These are phyloP conservation scores for Lentinus polychrous DNA, from an alignment of 1,284 basidiomycete genomes.

Conservation along the genomic window DNA sequence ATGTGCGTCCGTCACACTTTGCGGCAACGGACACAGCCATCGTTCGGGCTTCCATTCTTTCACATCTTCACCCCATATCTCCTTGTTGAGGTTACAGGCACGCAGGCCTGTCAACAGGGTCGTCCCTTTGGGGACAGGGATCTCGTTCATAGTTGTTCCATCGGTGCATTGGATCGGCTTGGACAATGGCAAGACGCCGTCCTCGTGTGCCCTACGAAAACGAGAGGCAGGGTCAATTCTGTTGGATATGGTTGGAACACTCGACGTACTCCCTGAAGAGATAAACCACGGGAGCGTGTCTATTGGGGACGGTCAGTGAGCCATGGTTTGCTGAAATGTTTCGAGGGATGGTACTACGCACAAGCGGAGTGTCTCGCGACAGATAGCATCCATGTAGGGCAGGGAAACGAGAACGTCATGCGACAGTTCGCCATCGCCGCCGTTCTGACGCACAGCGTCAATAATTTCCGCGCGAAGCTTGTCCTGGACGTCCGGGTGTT, in stretches of 20 bases:
- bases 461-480: conserved; percentile 16
- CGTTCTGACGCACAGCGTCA: conserved; percentile 7
- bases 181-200: conserved; percentile 18
- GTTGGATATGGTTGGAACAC: neutral
- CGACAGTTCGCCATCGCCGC: conserved; percentile 18
- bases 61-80: conserved; percentile 51
- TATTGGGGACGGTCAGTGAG: neutral
- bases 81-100: conserved; percentile 35
- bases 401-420: conserved; percentile 21
- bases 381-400: conserved; percentile 28
- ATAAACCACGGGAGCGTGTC: conserved; percentile 5
- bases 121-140: conserved; percentile 40
- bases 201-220: conserved; percentile 17
- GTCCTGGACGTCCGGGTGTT: conserved; percentile 16
- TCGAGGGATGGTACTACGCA: conserved; percentile 2
- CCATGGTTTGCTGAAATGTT: neutral
- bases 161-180: conserved; percentile 14
- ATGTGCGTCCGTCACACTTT: conserved; percentile 12
- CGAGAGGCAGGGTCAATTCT: conserved; percentile 1
- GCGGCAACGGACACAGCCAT: conserved; percentile 19
- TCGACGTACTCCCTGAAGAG: conserved; percentile 3
- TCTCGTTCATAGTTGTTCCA: conserved; percentile 29
- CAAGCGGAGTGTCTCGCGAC: conserved; percentile 22
- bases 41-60: conserved; percentile 37
- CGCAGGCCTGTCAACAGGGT: conserved; percentile 39